These are phyloP conservation scores for Ustilago bromivora DNA, from an alignment of 1,284 basidiomycete species.

Conservation along the genomic window DNA sequence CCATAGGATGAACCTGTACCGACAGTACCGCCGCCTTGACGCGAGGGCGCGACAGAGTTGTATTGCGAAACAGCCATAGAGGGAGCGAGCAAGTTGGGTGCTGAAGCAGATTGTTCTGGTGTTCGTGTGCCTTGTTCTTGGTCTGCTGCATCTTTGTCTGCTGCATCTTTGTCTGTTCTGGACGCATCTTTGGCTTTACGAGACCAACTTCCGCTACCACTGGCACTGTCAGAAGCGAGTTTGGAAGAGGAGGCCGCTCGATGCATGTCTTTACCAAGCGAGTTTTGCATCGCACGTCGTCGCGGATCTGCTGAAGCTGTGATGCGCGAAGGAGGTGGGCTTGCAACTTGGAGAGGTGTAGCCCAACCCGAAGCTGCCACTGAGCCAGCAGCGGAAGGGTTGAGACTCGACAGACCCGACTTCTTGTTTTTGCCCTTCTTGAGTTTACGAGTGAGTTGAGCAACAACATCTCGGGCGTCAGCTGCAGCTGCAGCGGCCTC, in stretches of 20 bases:
- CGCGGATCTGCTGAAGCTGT: constrained; percentile 40
- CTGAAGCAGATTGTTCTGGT: constrained; percentile 35
- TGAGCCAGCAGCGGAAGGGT: constrained; percentile 37
- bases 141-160: constrained; percentile 21
- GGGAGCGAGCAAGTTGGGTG: constrained; percentile 37
- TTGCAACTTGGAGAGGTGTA: constrained; percentile 43
- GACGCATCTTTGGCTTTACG: constrained; percentile 35
- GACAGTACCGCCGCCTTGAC: constrained; percentile 47
- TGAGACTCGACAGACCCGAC: constrained; percentile 41
- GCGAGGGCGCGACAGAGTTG: constrained; percentile 44
- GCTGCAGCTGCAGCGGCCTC: constrained; percentile 55
- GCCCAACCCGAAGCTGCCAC: constrained; percentile 40
- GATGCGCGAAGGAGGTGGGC: constrained; percentile 51
- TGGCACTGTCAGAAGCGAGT: constrained; percentile 19
- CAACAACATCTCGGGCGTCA: constrained; percentile 47
- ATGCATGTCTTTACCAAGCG: constrained; percentile 28
- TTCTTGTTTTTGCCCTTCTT: constrained; percentile 44
- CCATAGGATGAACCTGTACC: constrained; percentile 42
- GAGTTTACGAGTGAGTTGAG: constrained; percentile 40
- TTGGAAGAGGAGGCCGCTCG: constrained; percentile 19
- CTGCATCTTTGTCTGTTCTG: constrained; percentile 23
- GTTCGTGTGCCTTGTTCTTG: constrained; percentile 22
- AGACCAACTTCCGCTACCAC: constrained; percentile 22
- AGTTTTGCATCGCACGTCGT: constrained; percentile 48
- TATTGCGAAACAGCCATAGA: constrained; percentile 34